Evolutionary conservation across 2,329 filamentous ascomycete species (phyloP), one percentile per base, ranked within the genome.

Genomic region (Aspergillus ibericus): DNA sequence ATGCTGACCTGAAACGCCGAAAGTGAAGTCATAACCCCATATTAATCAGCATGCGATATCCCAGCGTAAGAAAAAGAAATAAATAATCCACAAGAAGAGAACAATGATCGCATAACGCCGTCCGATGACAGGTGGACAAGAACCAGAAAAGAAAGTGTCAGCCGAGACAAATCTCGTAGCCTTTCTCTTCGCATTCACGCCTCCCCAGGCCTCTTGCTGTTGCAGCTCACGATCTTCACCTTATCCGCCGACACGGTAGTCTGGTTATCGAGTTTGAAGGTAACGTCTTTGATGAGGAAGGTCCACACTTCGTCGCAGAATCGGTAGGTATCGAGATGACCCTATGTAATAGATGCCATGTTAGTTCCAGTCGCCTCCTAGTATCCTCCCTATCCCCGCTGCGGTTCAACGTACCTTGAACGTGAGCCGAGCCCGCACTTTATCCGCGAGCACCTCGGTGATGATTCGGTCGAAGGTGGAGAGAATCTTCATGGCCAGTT

Each of bases 271-370:
- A 98, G 89, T 80, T 99, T 99, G 81, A 99, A 98, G n/a, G 88
- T 92, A 56, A 98, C 93, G 66, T 98, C 95, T 79, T 97, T 97
- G 78, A 99, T 96, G 59, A 99, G 85, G 77, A 99, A 99, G 1
- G 95, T 99, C 95, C 95, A 99, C 59, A 99, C 95, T 80, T 99
- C 95, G 78, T 99, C 95, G 81, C 95, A 99, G 84, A 99, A 99
- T 68, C 95, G 90, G 81, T 99, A 99, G 15, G 95, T 98, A 75
- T 98, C 93, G 63, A 99, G 88, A 73, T 96, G 95, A 49, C 95
- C 95, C 93, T 97, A 53, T 34, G 68, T 48, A 56, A 10, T 52
- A 56, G 51, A 53, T 53, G 42, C 42, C 36, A 36, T 53, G 58
- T 70, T 51, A 72, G 60, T 57, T n/a, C 12, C 5, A 22, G 25